Base-by-base conservation (phyloP, 1,139 yeast genomes). In the Yamadazyma diospyri region DNA sequence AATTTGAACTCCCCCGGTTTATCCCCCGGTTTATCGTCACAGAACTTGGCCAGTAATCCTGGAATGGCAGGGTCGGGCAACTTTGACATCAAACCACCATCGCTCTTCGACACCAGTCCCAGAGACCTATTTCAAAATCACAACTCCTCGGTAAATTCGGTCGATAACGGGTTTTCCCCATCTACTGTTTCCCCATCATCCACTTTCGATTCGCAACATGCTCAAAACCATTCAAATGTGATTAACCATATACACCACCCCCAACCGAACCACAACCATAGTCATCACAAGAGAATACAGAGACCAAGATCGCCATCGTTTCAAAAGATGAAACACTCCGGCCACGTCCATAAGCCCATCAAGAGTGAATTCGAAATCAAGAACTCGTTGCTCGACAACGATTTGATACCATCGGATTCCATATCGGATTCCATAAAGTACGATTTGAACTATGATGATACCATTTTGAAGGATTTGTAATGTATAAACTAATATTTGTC, bases 291-390 rank as follows among this genome's bases (percentile, higher is more conserved):
- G 15, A 11, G 35, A 14, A 27, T 40, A 9, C 36, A 34, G 14
- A 33, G 48, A 18, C 40, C 49, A 3, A 30, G 47, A 18, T 42
- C 47, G 12, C 46, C 46, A 3, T 43, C 47, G 4, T 50, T 46
- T 25, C 55, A 48, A 30, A 58, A 56, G 36, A 39, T 51, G 29
- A 61, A 56, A 37, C 47, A 41, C 29, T 39, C 45, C 22, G 64
- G 65, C 2, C 64, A 61, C 43, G 48, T 64, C 17, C 59, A 52
- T 33, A 64, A 64, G 42, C 62, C 65, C 6, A 41, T 45, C 33
- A 39, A 35, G 28, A 34, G 27, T 30, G 37, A 34, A 9, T 30
- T 23, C 12, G 30, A 29, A 10, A 18, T 24, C 11, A 30, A 23
- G 16, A 28, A 16, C 24, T 26, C 29, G 11, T 23, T 33, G 14